Evolutionary conservation across 768 basidiomycete genomes (phyloP).

Genomic region (Gymnopilus dilepis): DNA sequence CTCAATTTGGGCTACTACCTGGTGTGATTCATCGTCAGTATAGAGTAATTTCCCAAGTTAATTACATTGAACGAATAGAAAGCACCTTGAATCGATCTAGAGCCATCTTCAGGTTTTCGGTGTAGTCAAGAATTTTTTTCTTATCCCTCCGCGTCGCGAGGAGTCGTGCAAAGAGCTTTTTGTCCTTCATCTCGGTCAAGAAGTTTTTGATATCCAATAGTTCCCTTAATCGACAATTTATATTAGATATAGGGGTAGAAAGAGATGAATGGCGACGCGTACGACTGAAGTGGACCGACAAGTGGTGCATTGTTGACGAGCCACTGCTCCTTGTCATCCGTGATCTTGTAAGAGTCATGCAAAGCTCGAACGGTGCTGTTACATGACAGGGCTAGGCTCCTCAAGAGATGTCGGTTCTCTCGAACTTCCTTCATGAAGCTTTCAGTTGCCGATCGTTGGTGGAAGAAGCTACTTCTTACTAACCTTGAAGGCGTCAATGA

Average conservation of each 20-base stretch:
- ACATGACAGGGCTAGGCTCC: neutral
- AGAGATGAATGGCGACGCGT: neutral
- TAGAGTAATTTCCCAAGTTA: neutral
- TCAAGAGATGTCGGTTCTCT: neutral
- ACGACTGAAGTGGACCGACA: neutral
- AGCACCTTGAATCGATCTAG: neutral
- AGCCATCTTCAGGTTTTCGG: neutral
- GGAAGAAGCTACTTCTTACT: too few species aligned
- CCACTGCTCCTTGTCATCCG: neutral
- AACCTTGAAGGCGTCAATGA: neutral
- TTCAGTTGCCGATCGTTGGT: too few species aligned
- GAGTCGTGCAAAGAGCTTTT: neutral
- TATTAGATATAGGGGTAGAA: neutral
- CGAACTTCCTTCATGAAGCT: neutral
- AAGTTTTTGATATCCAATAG: neutral
- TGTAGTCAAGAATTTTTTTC: neutral
- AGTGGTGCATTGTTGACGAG: neutral
- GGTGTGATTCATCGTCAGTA: neutral
- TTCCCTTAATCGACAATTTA: neutral
- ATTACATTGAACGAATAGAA: neutral
- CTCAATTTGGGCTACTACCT: neutral
- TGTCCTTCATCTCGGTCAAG: neutral
- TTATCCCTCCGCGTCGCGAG: neutral
- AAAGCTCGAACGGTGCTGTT: neutral
- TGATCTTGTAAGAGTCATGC: neutral